These are phyloP conservation scores for Sporothrix pseudoabietina DNA, from an alignment of 2,329 filamentous ascomycete species.

Conservation along the genomic window DNA sequence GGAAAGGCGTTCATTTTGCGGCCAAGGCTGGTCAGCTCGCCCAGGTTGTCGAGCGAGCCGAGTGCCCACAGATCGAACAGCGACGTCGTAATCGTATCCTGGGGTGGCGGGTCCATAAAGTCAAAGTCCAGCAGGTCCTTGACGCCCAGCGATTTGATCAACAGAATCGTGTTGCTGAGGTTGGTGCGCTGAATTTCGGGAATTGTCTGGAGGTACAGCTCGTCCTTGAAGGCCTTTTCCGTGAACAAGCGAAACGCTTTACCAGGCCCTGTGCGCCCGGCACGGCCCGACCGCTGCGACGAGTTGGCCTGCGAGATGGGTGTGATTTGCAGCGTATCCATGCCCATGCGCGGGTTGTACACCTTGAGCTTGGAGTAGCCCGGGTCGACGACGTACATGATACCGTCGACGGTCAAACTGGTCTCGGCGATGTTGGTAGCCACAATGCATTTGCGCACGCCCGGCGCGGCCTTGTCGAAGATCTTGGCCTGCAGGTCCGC, in stretches of 20 bases:
- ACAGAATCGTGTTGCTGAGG: slow-evolving; percentile 87
- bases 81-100: slow-evolving; percentile 96
- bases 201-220: slow-evolving; percentile 95
- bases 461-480: slow-evolving; percentile 86
- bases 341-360: slow-evolving; percentile 98
- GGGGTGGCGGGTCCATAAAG: slow-evolving; percentile 98
- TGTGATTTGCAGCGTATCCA: slow-evolving; percentile 98
- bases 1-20: slow-evolving; percentile 95
- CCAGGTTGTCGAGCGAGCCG: slow-evolving; percentile 89
- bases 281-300: slow-evolving; percentile 88
- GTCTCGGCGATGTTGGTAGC: slow-evolving; percentile 99
- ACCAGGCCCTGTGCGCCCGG: slow-evolving; percentile 90
- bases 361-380: slow-evolving; percentile 98
- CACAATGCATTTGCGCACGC: slow-evolving; percentile 95
- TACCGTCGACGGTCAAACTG: slow-evolving; percentile 95
- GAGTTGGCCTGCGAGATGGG: slow-evolving; percentile 97
- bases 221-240: slow-evolving; percentile 91
- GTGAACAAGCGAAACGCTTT: slow-evolving; percentile 95
- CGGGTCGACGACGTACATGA: slow-evolving; percentile 97
- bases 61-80: slow-evolving; percentile 97
- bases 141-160: slow-evolving; percentile 92
- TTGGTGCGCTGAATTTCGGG: slow-evolving; percentile 98
- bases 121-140: slow-evolving; percentile 95
- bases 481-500: slow-evolving; percentile 97
- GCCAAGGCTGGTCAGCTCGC: slow-evolving; percentile 84